Base-by-base conservation (phyloP, 805 yeast species). In the Wickerhamomyces chambardii region DNA sequence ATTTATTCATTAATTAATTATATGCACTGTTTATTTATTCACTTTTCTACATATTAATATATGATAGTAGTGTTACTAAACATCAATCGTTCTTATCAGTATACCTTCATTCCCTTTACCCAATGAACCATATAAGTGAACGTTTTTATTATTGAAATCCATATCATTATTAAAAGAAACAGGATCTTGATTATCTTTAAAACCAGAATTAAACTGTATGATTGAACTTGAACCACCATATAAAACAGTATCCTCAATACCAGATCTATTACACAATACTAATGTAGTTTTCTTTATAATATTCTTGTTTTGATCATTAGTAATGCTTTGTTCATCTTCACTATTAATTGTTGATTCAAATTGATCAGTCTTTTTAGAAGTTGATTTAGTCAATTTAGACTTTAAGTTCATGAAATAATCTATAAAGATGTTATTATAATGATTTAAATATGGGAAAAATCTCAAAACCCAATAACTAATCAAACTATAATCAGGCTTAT, bases 401-500 rank as follows among this genome's bases (percentile, higher is more conserved):
- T 35, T 28, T 12, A 34, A 25, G 7, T 29, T 24, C 3, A 7
- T n/a, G 5, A 24, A 4, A 15, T 3, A 12, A 29, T 17, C 10
- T 28, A 12, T 31, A 39, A 39, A 21, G 18, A 33, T 4, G 37
- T 22, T 24, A 14, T 24, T 24, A 4, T 29, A 16, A 46, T 67
- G 69, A 32, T 57, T 56, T 45, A 77, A 51, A 39, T 76, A 71
- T 2, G 92, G 94, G 46, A 70, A 62, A 46, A 84, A 69, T 30
- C 97, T 59, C 25, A 74, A 46, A 5, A 83, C 63, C 95, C 95
- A 87, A 57, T 84, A 87, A 46, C 78, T 63, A 11, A 83, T 51
- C 16, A 78, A 78, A 5, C 63, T 48, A 36, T 53, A 47, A 37
- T 70, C 73, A 3, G 82, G 74, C 16, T 47, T 43, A 4, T 50